Evolutionary conservation across 176 grass and related monocot genomes (phyloP).

Genomic region (Oryza nivara): DNA sequence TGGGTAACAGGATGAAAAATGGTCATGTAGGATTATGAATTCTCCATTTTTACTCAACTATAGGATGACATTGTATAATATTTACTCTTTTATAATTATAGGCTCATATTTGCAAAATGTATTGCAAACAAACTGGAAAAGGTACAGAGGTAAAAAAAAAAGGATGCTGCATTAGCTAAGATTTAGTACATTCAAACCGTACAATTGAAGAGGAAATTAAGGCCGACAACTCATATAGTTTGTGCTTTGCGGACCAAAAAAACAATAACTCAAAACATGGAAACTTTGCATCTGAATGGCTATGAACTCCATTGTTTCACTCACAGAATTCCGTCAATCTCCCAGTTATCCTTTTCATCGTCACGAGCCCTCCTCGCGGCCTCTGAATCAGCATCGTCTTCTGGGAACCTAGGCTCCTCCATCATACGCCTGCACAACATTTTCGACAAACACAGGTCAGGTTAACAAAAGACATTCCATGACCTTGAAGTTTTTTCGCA

Average conservation of each 20-base stretch:
- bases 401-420: constrained; percentile 60
- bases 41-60: neutral
- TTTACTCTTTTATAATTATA: neutral
- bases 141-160: neutral
- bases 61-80: neutral
- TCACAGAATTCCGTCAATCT: constrained; percentile 60
- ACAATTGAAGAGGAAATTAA: constrained; percentile 34
- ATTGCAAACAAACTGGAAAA: neutral
- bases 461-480: neutral
- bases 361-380: constrained; percentile 43
- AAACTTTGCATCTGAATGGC: constrained; percentile 11
- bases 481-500: neutral
- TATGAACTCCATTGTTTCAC: constrained; percentile 35
- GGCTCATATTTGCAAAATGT: neutral
- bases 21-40: neutral
- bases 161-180: constrained; percentile 35
- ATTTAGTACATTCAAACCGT: constrained; percentile 25
- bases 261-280: constrained; percentile 4
- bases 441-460: neutral
- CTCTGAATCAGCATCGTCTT: constrained; percentile 44
- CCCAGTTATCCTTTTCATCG: constrained; percentile 70
- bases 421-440: constrained; percentile 51
- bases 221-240: constrained; percentile 27
- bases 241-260: constrained; percentile 43
- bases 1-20: neutral